Conservation (phyloP, 2,329 filamentous ascomycete genomes). For the Fusarium praegraminearum region DNA sequence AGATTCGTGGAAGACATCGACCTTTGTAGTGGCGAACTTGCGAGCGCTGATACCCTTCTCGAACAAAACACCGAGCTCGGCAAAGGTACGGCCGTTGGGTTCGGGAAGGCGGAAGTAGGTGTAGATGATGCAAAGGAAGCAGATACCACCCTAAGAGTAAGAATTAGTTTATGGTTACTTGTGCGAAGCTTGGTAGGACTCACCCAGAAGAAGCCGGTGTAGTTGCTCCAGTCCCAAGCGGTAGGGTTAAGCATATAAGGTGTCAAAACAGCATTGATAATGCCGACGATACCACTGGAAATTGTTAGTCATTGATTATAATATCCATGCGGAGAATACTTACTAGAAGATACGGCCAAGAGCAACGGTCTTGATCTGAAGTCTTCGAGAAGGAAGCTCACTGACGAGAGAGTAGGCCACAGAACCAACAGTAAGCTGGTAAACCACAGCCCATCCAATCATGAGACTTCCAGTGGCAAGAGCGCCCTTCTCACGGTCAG, state of each 20-base stretch:
- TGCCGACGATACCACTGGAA: constrained; percentile 78
- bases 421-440: constrained; percentile 88
- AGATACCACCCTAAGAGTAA: constrained; percentile 65
- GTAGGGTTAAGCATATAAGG: constrained; percentile 93
- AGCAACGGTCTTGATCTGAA: constrained; percentile 93
- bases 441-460: constrained; percentile 83
- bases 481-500: constrained; percentile 70
- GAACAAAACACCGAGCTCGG: constrained; percentile 87
- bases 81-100: constrained; percentile 82
- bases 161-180: not conserved
- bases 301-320: not conserved
- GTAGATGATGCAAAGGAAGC: constrained; percentile 84
- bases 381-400: constrained; percentile 82
- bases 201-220: constrained; percentile 86
- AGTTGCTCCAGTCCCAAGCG: constrained; percentile 90
- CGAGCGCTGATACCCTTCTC: constrained; percentile 77
- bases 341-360: constrained; percentile 82
- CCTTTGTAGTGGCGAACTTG: constrained; percentile 74
- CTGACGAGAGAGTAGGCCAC: constrained; percentile 91
- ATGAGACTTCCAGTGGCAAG: constrained; percentile 86
- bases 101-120: constrained; percentile 72
- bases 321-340: constrained; percentile 43
- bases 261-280: constrained; percentile 83
- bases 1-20: constrained; percentile 67
- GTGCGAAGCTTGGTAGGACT: constrained; percentile 28